Evolutionary conservation across 768 basidiomycete species (phyloP).

Genomic region (Podaxis carcinomalis): DNA sequence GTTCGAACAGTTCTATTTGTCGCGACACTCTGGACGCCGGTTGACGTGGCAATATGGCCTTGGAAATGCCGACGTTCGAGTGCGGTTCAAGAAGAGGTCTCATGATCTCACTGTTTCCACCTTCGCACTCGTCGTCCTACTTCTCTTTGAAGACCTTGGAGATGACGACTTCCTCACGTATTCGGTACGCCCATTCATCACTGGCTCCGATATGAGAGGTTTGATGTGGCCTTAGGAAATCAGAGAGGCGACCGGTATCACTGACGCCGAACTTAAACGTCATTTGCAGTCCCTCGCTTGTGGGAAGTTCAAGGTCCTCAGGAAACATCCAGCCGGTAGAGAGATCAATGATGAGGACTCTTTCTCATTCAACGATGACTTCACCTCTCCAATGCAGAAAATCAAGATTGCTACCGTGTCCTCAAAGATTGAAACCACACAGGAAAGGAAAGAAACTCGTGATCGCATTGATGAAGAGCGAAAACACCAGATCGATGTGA

Average conservation of each 20-base stretch:
- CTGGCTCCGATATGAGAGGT: neutral
- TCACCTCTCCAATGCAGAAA: slow-evolving; percentile 76
- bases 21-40: slow-evolving; percentile 83
- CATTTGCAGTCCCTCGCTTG: slow-evolving; percentile 95
- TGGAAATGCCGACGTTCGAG: slow-evolving; percentile 87
- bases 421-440: slow-evolving; percentile 78
- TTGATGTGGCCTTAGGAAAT: slow-evolving; percentile 61
- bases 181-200: slow-evolving; percentile 41
- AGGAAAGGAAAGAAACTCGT: slow-evolving; percentile 88
- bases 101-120: slow-evolving; percentile 95
- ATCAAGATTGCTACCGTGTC: slow-evolving; percentile 93
- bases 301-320: slow-evolving; percentile 88
- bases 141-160: slow-evolving; percentile 74
- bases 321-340: slow-evolving; percentile 85
- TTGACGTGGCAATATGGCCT: slow-evolving; percentile 90
- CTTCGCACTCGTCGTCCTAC: slow-evolving; percentile 78
- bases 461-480: slow-evolving; percentile 91
- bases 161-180: slow-evolving; percentile 75
- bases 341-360: slow-evolving; percentile 73
- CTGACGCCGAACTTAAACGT: slow-evolving; percentile 78
- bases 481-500: slow-evolving; percentile 82
- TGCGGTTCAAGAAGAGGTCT: slow-evolving; percentile 69
- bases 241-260: slow-evolving; percentile 67
- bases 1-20: slow-evolving; percentile 88
- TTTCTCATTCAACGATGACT: slow-evolving; percentile 87